These are phyloP conservation scores for Casuarina equisetifolia DNA, from an alignment of 306 rosid genomes.

Conservation along the genomic window DNA sequence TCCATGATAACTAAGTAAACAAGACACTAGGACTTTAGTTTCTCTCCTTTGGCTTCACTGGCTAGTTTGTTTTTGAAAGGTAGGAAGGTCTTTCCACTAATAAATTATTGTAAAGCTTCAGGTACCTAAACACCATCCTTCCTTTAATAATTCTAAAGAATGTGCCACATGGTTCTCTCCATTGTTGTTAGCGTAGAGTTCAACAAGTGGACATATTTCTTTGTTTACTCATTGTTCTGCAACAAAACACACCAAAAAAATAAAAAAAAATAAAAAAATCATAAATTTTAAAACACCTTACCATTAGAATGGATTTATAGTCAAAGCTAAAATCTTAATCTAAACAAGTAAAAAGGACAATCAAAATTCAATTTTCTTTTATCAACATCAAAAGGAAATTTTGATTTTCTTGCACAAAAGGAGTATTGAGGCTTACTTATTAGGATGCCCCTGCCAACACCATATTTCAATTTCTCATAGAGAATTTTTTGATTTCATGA, in stretches of 20 bases:
- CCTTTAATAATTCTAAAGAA: conserved; percentile 87
- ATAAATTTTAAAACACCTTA: conserved; percentile 14
- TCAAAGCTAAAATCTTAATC: neutral
- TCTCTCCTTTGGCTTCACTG: conserved; percentile 89
- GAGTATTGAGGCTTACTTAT: neutral
- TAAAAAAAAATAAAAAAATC: conserved; percentile 15
- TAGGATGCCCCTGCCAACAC: too few relatives aligned
- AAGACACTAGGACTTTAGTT: conserved; percentile 80
- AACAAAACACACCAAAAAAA: conserved; percentile 19
- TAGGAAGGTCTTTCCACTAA: conserved; percentile 78
- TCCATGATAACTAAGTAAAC: conserved; percentile 30
- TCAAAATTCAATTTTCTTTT: neutral
- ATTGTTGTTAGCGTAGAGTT: conserved; percentile 99
- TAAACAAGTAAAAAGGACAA: neutral
- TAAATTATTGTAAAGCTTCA: conserved; percentile 59
- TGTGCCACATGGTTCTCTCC: conserved; percentile 91
- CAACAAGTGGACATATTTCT: conserved; percentile 82
- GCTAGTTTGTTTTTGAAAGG: conserved; percentile 71
- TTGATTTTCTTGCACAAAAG: neutral
- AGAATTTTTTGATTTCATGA: too few relatives aligned
- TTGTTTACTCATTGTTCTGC: conserved; percentile 80
- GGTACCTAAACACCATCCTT: conserved; percentile 91
- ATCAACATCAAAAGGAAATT: neutral
- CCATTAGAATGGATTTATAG: neutral
- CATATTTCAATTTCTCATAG: too few relatives aligned